phyloP scores from a whole-genome alignment of 2,329 filamentous ascomycete genomes.

The Fusarium agapanthi region DNA sequence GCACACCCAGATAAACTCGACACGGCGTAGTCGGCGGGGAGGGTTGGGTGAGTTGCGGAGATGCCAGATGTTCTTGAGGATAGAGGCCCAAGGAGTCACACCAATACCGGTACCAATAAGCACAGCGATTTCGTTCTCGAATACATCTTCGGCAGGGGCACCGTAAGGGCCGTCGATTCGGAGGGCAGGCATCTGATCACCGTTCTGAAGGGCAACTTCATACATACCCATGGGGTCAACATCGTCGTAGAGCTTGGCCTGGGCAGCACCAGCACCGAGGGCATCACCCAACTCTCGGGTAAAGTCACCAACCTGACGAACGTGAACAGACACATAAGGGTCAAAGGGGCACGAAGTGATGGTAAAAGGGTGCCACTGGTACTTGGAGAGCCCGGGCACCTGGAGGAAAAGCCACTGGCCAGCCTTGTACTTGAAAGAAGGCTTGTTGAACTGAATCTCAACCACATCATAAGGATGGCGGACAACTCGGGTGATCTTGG shows the following conservation, averaged over 20 bases:
- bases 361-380: constrained; percentile 99
- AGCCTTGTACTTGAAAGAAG: constrained; percentile 96
- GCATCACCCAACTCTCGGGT: constrained; percentile 93
- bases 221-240: constrained; percentile 97
- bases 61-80: constrained; percentile 98
- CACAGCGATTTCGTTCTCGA: constrained; percentile 89
- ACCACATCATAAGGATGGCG: constrained; percentile 97
- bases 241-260: constrained; percentile 88
- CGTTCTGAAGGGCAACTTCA: constrained; percentile 93
- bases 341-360: constrained; percentile 98
- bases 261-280: constrained; percentile 87
- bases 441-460: constrained; percentile 96
- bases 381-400: constrained; percentile 84
- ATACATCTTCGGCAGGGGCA: constrained; percentile 96
- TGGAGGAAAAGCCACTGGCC: constrained; percentile 99
- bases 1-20: constrained; percentile 99
- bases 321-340: constrained; percentile 91
- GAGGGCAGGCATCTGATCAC: constrained; percentile 88
- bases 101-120: constrained; percentile 88
- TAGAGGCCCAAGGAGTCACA: constrained; percentile 86
- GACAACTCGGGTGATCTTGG: constrained; percentile 91
- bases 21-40: constrained; percentile 85
- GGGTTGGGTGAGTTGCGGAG: constrained; percentile 89
- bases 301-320: constrained; percentile 97
- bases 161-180: constrained; percentile 96